Base-by-base conservation (phyloP, 331 rosid species). In the Arachis monticola region DNA sequence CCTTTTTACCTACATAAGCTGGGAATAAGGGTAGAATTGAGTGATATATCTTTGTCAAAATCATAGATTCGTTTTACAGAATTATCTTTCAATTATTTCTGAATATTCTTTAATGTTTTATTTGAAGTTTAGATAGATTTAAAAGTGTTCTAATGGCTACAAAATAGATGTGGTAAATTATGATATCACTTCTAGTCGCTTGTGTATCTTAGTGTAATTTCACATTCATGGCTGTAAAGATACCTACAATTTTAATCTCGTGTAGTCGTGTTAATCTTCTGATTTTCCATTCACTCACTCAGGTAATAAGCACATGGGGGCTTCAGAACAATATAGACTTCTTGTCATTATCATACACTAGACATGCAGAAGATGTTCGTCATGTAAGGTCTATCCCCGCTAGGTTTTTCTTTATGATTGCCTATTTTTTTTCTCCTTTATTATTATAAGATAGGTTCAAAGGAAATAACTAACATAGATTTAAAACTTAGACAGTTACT, bases 281-380 rank as follows among this genome's bases (percentile, higher is more conserved):
- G 70, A 58, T 8, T 14, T 47, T 52, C 52, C 13, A 59, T 40
- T 55, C n/a, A n/a, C 14, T 75, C 44, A 52, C 74, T 71, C 87
- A 92, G 98, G 91, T 90, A 50, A 90, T 92, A 82, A 89, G 93
- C 68, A 74, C 87, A 38, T 90, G 96, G 96, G 98, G 98, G 74
- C 81, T 80, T 64, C 59, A 80, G 67, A 90, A 92, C 85, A 92
- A 92, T 67, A 86, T 92, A 79, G 98, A 90, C 87, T 86, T 93
- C 82, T 90, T 90, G 31, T 89, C 98, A 14, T 75, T 92, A 62
- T 70, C 67, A 74, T 92, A 85, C 75, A 92, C 98, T 40, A 79
- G 98, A 63, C 96, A 92, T 17, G 98, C 95, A 5, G 98, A 92
- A 84, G 98, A 92, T 56, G 91, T 92, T 82, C 91, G 98, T 82